Percentiles rank a stretch among this genome's conserved stretches.
phyloP scores from a whole-genome alignment of 331 rosid genomes.

The Pyracantha coccinea region DNA sequence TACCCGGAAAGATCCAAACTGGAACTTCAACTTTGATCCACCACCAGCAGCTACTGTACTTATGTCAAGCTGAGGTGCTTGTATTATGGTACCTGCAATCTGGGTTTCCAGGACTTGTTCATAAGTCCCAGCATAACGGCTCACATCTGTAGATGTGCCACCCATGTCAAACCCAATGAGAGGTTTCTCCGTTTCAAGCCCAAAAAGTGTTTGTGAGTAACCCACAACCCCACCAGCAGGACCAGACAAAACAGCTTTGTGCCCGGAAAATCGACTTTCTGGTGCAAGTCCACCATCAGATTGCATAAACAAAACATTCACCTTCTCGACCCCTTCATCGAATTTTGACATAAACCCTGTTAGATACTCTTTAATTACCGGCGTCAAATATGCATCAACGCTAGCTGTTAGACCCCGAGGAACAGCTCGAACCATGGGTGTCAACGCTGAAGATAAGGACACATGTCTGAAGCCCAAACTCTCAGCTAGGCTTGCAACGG shows the following conservation, averaged over 20 bases:
- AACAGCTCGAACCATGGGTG: conserved; percentile 95
- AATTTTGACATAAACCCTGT: conserved; percentile 80
- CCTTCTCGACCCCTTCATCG: conserved; percentile 56
- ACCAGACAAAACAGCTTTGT: conserved; percentile 81
- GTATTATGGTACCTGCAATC: conserved; percentile 82
- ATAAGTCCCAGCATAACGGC: conserved; percentile 82
- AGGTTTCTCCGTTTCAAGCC: conserved; percentile 70
- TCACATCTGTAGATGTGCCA: conserved; percentile 93
- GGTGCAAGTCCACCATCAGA: conserved; percentile 96
- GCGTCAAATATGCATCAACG: conserved; percentile 90
- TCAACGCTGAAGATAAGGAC: conserved; percentile 83
- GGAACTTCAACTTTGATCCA: conserved; percentile 84
- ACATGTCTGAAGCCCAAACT: conserved; percentile 82
- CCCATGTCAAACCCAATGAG: conserved; percentile 96
- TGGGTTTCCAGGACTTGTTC: conserved; percentile 92
- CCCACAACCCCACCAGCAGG: conserved; percentile 97
- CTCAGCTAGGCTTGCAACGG: conserved; percentile 54
- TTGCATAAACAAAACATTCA: conserved; percentile 88
- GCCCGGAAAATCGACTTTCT: conserved; percentile 77
- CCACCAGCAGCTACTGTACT: conserved; percentile 97
- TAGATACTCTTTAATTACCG: conserved; percentile 76
- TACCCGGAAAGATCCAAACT: conserved; percentile 74
- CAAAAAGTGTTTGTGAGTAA: conserved; percentile 80
- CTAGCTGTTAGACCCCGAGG: conserved; percentile 93
- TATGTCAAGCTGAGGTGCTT: conserved; percentile 90